Evolutionary conservation across 192 early-diverging fungal species (phyloP).

Genomic region (Allomyces javanicus): DNA sequence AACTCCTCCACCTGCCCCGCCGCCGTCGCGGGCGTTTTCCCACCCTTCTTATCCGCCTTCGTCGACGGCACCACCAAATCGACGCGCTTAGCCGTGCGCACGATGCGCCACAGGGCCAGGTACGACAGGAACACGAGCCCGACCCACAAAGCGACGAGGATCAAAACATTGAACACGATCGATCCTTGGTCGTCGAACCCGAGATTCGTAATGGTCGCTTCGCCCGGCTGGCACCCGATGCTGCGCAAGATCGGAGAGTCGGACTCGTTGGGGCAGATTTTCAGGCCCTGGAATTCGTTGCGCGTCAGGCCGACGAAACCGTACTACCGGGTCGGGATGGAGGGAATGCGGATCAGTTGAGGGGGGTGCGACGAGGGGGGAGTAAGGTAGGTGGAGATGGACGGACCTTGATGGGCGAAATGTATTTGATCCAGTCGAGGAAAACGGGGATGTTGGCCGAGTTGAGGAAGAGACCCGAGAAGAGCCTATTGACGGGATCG

Average conservation of each 20-base stretch:
- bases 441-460: slow-evolving; percentile 29
- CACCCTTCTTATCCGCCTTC: no score
- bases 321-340: not conserved
- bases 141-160: slow-evolving; percentile 10
- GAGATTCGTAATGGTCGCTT: not conserved
- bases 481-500: slow-evolving; percentile 9
- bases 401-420: not conserved
- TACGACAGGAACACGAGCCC: slow-evolving; percentile 11
- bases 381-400: no score
- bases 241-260: not conserved
- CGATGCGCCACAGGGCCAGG: slow-evolving; percentile 12
- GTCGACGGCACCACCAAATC: not conserved
- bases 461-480: slow-evolving; percentile 40
- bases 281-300: not conserved
- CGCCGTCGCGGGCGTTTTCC: no score
- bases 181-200: not conserved
- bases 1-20: no score
- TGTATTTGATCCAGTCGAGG: slow-evolving; percentile 27
- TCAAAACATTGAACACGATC: slow-evolving; percentile 15
- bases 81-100: not conserved
- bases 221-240: not conserved
- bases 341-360: no score
- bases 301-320: not conserved
- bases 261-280: not conserved
- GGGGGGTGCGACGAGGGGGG: no score